These are phyloP conservation scores for Mariannaea elegans DNA, from an alignment of 2,329 filamentous ascomycete genomes.

Conservation along the genomic window DNA sequence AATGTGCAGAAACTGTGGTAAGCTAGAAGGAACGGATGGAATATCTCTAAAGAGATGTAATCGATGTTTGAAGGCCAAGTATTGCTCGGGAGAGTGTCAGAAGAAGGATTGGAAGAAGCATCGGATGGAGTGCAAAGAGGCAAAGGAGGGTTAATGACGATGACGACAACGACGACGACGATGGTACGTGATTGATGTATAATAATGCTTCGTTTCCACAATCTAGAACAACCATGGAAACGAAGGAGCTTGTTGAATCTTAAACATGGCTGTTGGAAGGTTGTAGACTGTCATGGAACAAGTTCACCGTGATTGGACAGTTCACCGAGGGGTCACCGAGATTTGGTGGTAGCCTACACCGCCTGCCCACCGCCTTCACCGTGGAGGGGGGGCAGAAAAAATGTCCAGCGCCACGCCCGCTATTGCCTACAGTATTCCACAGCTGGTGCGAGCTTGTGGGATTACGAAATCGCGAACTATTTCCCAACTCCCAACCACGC, in stretches of 20 bases:
- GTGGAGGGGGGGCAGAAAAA: slow-evolving; percentile 45
- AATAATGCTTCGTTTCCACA: no score
- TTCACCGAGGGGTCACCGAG: slow-evolving; percentile 15
- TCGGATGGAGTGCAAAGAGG: slow-evolving; percentile 50
- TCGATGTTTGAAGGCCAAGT: slow-evolving; percentile 55
- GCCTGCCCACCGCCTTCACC: slow-evolving; percentile 36
- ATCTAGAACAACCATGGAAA: no score
- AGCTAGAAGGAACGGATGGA: slow-evolving; percentile 40
- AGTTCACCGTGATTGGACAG: slow-evolving; percentile 7
- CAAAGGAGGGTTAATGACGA: neutral
- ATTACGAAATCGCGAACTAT: slow-evolving; percentile 42
- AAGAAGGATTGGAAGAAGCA: slow-evolving; percentile 64
- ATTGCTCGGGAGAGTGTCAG: slow-evolving; percentile 64
- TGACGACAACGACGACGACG: neutral
- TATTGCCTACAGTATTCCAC: slow-evolving; percentile 38
- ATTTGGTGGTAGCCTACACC: slow-evolving; percentile 40
- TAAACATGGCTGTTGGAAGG: neutral
- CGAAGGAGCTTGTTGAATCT: no score
- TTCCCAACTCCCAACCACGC: slow-evolving; percentile 27
- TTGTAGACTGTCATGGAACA: slow-evolving; percentile 8
- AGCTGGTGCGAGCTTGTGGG: slow-evolving; percentile 42
- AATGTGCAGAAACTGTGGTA: slow-evolving; percentile 50
- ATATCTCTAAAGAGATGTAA: slow-evolving; percentile 53
- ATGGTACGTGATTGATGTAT: no score
- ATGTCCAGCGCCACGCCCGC: slow-evolving; percentile 43